Evolutionary conservation across 2,329 filamentous ascomycete genomes (phyloP), one percentile per base, ranked within the genome.

Genomic region (Ophiostoma sp.): DNA sequence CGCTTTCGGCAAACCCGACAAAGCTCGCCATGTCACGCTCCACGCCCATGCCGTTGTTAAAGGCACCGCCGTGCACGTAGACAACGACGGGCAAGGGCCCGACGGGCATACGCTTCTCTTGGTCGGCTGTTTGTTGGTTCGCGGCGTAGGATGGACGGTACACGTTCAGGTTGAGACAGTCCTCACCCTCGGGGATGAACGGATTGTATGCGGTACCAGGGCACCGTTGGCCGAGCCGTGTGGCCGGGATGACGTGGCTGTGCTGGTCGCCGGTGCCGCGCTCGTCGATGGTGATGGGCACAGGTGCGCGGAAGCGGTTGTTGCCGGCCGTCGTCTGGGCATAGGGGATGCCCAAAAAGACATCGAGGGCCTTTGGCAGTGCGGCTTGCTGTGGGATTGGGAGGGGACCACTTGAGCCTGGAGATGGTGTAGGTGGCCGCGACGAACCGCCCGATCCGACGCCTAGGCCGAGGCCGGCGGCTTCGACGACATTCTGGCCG

Each of bases 61-160:
- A 92, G 6, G 84, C 86, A 2, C 90, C 90, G 61, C 90, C 90
- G 78, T 91, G 89, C 42, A 92, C 81, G 78, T 90, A 91, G 1
- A 91, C 80, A n/a, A 87, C 79, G 17, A 90, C 87, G 0, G 88
- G 86, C 36, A 86, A 74, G 2, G 42, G 22, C 57, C 77, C 78
- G 2, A 17, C 64, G 76, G 78, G 48, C 17, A 63, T 9, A 36
- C 36, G 55, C 39, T 68, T 61, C n/a, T n/a, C 50, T 1, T 36
- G 33, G 31, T 55, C 59, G 48, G 59, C 45, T 50, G 57, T 22
- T 72, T 55, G 17, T 28, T 17, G 22, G 17, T 19, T 22, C 22
- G 22, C 39, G 61, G 31, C 50, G 22, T 33, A 12, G 1, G 36
- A 17, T 5, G 72, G 64, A 15, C 85, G 82, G 75, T 83, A 87